Evolutionary conservation across 2,329 filamentous ascomycete genomes (phyloP).

Genomic region (Cladophialophora bantiana): DNA sequence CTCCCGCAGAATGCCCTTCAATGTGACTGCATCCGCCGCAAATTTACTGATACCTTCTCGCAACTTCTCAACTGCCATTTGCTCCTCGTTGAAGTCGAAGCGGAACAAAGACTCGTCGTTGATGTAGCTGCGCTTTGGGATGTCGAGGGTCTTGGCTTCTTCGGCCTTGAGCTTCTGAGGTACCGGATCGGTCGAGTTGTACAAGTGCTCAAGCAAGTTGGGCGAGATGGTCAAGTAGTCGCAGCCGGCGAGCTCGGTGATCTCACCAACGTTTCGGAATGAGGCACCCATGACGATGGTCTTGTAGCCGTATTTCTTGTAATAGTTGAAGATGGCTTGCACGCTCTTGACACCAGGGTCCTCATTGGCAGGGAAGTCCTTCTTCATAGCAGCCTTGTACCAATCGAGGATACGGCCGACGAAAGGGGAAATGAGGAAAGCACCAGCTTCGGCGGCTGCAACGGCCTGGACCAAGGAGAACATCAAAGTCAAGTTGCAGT

Average conservation of each 20-base stretch:
- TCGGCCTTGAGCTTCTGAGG: conserved; percentile 90
- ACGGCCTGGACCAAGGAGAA: conserved; percentile 96
- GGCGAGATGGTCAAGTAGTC: conserved; percentile 99
- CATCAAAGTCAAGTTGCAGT: conserved; percentile 99
- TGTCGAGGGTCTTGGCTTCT: conserved; percentile 70
- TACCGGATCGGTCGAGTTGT: conserved; percentile 80
- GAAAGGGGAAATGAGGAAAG: conserved; percentile 98
- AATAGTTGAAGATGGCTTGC: conserved; percentile 98
- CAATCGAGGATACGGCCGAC: conserved; percentile 99
- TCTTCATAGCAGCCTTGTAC: conserved; percentile 96
- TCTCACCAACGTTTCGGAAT: conserved; percentile 95
- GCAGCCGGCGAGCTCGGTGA: conserved; percentile 96
- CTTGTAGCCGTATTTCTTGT: conserved; percentile 99
- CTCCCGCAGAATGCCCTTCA: conserved; percentile 88
- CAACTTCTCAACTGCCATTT: conserved; percentile 99
- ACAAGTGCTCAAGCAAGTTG: conserved; percentile 90
- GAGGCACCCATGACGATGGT: conserved; percentile 99
- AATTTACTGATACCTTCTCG: conserved; percentile 99
- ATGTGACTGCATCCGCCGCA: conserved; percentile 89
- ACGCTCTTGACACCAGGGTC: conserved; percentile 97
- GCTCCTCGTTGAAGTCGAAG: conserved; percentile 99
- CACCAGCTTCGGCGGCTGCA: conserved; percentile 89
- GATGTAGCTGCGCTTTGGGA: conserved; percentile 91
- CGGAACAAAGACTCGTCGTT: conserved; percentile 89
- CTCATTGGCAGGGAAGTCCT: conserved; percentile 86